phyloP scores from a whole-genome alignment of 2,329 filamentous ascomycete genomes.

The Tolypocladium capitatum region DNA sequence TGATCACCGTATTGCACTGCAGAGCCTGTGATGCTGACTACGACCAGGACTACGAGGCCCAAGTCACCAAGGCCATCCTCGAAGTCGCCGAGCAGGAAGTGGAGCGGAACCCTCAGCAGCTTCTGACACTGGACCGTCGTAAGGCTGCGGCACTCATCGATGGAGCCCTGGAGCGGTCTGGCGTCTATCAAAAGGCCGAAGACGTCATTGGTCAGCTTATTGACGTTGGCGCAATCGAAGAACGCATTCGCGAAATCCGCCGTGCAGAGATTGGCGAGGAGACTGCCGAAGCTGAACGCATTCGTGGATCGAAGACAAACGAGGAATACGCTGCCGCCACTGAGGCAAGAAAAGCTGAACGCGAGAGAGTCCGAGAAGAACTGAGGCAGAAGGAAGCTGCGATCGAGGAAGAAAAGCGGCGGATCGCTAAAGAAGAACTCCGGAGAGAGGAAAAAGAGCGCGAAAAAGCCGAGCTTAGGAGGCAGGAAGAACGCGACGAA shows the following conservation, averaged over 20 bases:
- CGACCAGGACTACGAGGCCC: slow-evolving; percentile 52
- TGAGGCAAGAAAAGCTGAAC: slow-evolving; percentile 42
- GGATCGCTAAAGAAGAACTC: slow-evolving; percentile 43
- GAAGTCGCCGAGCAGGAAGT: slow-evolving; percentile 61
- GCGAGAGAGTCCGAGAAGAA: slow-evolving; percentile 48
- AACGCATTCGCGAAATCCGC: slow-evolving; percentile 55
- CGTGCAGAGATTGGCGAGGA: slow-evolving; percentile 56
- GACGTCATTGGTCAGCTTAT: slow-evolving; percentile 55
- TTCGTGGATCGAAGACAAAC: slow-evolving; percentile 58
- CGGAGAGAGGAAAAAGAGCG: slow-evolving; percentile 34
- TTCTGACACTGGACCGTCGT: slow-evolving; percentile 59
- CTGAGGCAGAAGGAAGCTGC: slow-evolving; percentile 44
- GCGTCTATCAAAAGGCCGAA: slow-evolving; percentile 61
- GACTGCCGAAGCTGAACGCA: slow-evolving; percentile 49
- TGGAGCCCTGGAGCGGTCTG: slow-evolving; percentile 62
- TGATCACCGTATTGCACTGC: background rate
- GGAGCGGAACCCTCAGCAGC: slow-evolving; percentile 56
- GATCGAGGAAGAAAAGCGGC: slow-evolving; percentile 47
- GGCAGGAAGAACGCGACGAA: slow-evolving; percentile 37
- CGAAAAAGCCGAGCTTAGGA: slow-evolving; percentile 35
- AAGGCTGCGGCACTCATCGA: slow-evolving; percentile 67
- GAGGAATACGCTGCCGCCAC: slow-evolving; percentile 60
- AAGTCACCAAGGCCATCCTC: slow-evolving; percentile 53
- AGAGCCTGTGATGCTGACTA: background rate
- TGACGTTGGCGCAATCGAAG: slow-evolving; percentile 53